Percentiles rank a stretch among this genome's conserved stretches.
Conservation (phyloP, 176 grass and related monocot species). For the Thalia dealbata region DNA sequence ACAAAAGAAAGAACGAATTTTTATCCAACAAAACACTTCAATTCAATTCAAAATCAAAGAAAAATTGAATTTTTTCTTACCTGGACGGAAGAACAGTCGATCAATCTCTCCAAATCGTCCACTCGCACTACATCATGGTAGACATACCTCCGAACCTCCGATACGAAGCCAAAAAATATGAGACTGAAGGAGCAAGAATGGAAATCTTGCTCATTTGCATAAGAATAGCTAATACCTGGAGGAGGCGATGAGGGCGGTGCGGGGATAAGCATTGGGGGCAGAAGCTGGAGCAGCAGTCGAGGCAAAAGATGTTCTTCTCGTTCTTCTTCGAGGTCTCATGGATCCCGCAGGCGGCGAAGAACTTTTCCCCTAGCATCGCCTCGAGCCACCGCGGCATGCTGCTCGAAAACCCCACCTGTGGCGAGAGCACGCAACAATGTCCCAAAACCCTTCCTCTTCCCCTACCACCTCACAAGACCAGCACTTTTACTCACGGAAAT, state of each 20-base stretch:
- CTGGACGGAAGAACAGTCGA: conserved; percentile 16
- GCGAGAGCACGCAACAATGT: background rate
- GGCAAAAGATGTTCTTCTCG: conserved; percentile 15
- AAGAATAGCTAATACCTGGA: background rate
- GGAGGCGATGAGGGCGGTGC: conserved; percentile 7
- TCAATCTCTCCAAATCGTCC: conserved; percentile 11
- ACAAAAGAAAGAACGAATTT: background rate
- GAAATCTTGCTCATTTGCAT: background rate
- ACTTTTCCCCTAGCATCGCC: background rate
- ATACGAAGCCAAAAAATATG: background rate
- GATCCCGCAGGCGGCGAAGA: conserved; percentile 7
- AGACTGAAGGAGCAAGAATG: background rate
- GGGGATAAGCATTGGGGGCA: conserved; percentile 11
- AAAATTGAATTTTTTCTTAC: background rate
- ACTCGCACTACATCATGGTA: conserved; percentile 11
- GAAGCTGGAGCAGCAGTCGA: conserved; percentile 14
- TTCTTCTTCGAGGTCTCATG: conserved; percentile 9
- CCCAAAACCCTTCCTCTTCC: too few relatives aligned
- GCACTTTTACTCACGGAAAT: too few relatives aligned
- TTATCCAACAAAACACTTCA: background rate
- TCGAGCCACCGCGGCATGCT: background rate
- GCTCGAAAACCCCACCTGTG: background rate
- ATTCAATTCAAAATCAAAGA: background rate
- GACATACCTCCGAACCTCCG: conserved; percentile 12
- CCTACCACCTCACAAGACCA: too few relatives aligned